Evolutionary conservation across 305 asterid genomes (phyloP).

Genomic region (Rubia balearica): DNA sequence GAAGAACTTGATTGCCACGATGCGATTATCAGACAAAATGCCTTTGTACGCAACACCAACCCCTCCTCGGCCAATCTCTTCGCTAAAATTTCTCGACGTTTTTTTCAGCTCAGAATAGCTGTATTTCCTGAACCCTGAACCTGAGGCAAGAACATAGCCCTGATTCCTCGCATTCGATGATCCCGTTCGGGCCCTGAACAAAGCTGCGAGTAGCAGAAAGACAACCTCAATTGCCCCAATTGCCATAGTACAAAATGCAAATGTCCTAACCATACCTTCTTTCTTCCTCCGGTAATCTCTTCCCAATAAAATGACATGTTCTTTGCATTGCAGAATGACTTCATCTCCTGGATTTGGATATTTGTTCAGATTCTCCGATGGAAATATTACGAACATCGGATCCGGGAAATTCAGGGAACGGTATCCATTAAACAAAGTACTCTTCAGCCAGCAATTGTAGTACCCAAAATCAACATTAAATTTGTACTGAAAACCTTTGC

Average conservation of each 20-base stretch:
- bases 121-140: conserved; percentile 27
- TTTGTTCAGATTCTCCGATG: not conserved
- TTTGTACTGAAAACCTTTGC: conserved; percentile 26
- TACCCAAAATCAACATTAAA: not conserved
- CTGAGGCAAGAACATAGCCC: conserved; percentile 22
- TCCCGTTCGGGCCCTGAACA: conserved; percentile 6
- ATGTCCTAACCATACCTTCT: conserved; percentile 17
- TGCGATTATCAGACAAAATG: conserved; percentile 13
- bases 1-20: conserved; percentile 24
- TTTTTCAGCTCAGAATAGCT: conserved; percentile 26
- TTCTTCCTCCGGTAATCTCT: conserved; percentile 18
- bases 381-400: conserved; percentile 21
- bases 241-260: conserved; percentile 21
- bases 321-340: conserved; percentile 13
- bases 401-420: conserved; percentile 11
- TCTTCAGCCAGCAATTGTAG: conserved; percentile 23
- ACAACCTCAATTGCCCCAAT: conserved; percentile 22
- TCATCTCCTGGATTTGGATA: not conserved
- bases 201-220: conserved; percentile 15
- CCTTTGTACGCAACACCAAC: conserved; percentile 29
- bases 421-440: conserved; percentile 21
- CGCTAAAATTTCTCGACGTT: conserved; percentile 25
- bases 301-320: not conserved
- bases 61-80: conserved; percentile 33
- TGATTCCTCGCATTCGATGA: not conserved